A percentile compares a stretch with the other conserved stretches of the same genome.
These are phyloP conservation scores for Lolium perenne DNA, from an alignment of 176 grass and related monocot species.

Conservation along the genomic window DNA sequence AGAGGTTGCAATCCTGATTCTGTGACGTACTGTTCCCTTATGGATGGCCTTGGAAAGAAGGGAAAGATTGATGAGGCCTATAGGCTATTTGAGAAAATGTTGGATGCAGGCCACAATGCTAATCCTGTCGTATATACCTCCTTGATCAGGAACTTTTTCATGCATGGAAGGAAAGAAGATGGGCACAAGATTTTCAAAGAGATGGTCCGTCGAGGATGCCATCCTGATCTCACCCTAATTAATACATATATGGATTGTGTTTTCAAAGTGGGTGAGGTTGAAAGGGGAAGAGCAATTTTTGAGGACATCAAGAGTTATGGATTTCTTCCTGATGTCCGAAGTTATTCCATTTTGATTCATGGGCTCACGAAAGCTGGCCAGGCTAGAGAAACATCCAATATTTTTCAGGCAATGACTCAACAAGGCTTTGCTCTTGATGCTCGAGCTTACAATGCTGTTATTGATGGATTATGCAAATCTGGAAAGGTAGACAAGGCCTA, in stretches of 20 bases:
- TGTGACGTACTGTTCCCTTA: conserved; percentile 86
- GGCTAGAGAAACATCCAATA: conserved; percentile 90
- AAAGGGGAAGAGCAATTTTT: conserved; percentile 80
- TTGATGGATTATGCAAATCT: conserved; percentile 95
- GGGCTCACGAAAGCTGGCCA: conserved; percentile 89
- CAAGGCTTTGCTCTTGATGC: conserved; percentile 79
- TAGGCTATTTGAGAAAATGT: conserved; percentile 83
- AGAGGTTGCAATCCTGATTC: conserved; percentile 80
- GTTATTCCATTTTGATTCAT: conserved; percentile 95
- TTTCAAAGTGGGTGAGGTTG: conserved; percentile 81
- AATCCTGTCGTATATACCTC: conserved; percentile 87
- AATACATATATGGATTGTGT: conserved; percentile 97
- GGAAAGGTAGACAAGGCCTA: conserved; percentile 93
- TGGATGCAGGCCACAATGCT: conserved; percentile 71
- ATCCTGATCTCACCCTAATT: conserved; percentile 82
- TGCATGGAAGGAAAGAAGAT: conserved; percentile 94
- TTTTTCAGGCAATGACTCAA: conserved; percentile 94
- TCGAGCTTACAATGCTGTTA: conserved; percentile 79
- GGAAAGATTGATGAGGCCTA: conserved; percentile 91
- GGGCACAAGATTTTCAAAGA: conserved; percentile 98
- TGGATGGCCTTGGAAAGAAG: conserved; percentile 86
- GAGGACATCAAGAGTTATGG: conserved; percentile 69
- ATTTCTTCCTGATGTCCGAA: conserved; percentile 73
- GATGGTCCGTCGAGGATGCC: conserved; percentile 69
- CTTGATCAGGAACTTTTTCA: conserved; percentile 88